Conservation (phyloP, 495 filamentous ascomycete species). For the Lophium mytilinum region DNA sequence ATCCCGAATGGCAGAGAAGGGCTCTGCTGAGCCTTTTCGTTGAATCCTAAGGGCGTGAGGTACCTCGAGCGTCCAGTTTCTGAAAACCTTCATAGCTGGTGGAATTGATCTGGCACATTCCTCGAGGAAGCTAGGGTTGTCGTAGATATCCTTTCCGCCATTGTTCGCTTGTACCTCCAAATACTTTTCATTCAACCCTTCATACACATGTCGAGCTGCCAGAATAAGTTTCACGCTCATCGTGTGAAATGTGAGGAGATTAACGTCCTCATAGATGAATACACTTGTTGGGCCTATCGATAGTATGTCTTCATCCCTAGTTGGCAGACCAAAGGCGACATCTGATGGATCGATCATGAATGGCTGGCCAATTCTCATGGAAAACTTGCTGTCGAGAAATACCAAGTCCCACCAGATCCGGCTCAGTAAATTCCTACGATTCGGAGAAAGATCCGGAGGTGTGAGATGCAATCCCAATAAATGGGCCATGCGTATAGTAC, state of each 20-base stretch:
- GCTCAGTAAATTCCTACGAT: constrained; percentile 37
- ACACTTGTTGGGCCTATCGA: background rate
- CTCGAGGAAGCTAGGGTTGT: constrained; percentile 19
- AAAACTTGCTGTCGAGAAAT: constrained; percentile 39
- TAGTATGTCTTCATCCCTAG: background rate
- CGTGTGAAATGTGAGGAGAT: constrained; percentile 30
- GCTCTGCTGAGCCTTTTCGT: constrained; percentile 30
- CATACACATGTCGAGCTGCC: constrained; percentile 34
- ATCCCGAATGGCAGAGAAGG: constrained; percentile 39
- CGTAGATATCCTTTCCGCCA: constrained; percentile 20
- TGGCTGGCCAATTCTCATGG: constrained; percentile 48
- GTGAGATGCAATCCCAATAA: constrained; percentile 47
- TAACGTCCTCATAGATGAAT: constrained; percentile 27
- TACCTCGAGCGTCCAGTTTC: constrained; percentile 34
- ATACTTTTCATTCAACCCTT: constrained; percentile 32
- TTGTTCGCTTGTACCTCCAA: constrained; percentile 7
- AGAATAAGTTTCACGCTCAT: constrained; percentile 37
- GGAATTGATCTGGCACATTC: constrained; percentile 29
- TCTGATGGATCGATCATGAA: constrained; percentile 32
- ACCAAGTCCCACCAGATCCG: constrained; percentile 49
- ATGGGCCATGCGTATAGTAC: constrained; percentile 42
- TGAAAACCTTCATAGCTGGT: constrained; percentile 20
- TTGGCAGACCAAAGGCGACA: constrained; percentile 36
- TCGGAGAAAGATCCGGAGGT: constrained; percentile 34
- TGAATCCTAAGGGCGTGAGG: constrained; percentile 35